Evolutionary conservation across 2,329 filamentous ascomycete species (phyloP), one percentile per base, ranked within the genome.

Genomic region (Fusarium sacchari): DNA sequence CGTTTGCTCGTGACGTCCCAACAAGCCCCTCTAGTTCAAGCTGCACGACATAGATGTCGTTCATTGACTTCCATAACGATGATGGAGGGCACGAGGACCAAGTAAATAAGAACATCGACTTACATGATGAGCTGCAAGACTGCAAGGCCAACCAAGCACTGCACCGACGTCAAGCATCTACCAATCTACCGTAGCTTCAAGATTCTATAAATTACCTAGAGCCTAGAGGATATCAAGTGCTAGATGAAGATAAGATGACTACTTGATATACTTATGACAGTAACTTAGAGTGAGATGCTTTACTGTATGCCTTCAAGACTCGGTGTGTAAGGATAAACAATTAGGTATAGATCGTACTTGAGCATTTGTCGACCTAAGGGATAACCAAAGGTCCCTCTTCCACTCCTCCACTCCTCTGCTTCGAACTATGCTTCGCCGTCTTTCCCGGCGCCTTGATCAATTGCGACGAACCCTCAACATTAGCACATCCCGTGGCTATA

Each of bases 131-230:
- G 12, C n/a, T 8, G 42, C 15, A 1, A 43, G n/a, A 6, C 3
- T 24, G 15, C 6, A 24, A 43, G 42, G 10, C 3, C n/a, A 43
- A 9, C 10, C 39, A 40, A 40, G 39, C 39, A n/a, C 7, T 40
- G 1, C 7, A 1, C 39, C 8, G 39, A 32, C 13, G 14, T 12
- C 2, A 32, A 32, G 32, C 43, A 44, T 50, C 22, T 42, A 5
- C 71, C 67, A 66, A 66, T 63, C 42, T 69, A 55, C 40, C n/a
- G 7, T 39, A 39, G 17, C 22, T 44, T 18, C 11, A 30, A 22
- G 7, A 7, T 20, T 24, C 49, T 18, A 22, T 32, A 20, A 14
- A 26, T 9, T n/a, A 24, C 24, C 18, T 10, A 34, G 6, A 20
- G 32, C 2, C 32, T 13, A 28, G 10, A 22, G n/a, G 8, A 14